These are phyloP conservation scores for Chrysoporthe deuterocubensis DNA, from an alignment of 2,329 filamentous ascomycete species.

Conservation along the genomic window DNA sequence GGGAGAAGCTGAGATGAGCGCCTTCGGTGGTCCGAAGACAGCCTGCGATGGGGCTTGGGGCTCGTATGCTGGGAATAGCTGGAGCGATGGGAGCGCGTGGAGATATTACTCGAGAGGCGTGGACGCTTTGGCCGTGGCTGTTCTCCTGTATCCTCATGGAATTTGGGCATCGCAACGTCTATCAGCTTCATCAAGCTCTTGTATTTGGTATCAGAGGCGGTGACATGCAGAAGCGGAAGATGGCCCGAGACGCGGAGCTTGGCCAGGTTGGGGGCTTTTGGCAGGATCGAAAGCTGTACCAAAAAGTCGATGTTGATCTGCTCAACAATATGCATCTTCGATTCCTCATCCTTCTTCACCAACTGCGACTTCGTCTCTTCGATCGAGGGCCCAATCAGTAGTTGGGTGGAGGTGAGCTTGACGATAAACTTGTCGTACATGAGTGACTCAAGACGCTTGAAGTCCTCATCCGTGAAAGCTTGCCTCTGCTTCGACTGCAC, in stretches of 20 bases:
- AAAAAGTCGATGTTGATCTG: conserved; percentile 97
- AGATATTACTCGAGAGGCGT: conserved; percentile 51
- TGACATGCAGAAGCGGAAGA: conserved; percentile 87
- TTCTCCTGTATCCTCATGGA: conserved; percentile 54
- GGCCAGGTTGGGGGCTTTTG: conserved; percentile 90
- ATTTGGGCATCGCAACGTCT: conserved; percentile 89
- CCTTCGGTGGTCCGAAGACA: conserved; percentile 53
- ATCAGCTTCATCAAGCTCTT: conserved; percentile 96
- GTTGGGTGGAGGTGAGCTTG: conserved; percentile 91
- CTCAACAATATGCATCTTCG: conserved; percentile 87
- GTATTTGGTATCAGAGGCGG: conserved; percentile 93
- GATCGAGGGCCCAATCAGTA: conserved; percentile 92
- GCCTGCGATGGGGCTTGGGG: conserved; percentile 34
- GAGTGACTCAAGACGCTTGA: conserved; percentile 81
- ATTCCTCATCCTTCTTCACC: conserved; percentile 66
- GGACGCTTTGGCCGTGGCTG: conserved; percentile 47
- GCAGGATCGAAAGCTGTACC: conserved; percentile 95
- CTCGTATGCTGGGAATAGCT: conserved; percentile 37
- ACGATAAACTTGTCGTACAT: conserved; percentile 98
- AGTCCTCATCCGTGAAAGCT: conserved; percentile 86
- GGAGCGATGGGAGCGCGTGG: conserved; percentile 34
- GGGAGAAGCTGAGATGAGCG: conserved; percentile 72
- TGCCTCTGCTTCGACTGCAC: conserved; percentile 90
- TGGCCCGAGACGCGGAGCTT: conserved; percentile 91
- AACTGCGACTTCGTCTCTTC: conserved; percentile 87